Base-by-base conservation (phyloP, 192 early-diverging fungal genomes). In the Podila epicladia region DNA sequence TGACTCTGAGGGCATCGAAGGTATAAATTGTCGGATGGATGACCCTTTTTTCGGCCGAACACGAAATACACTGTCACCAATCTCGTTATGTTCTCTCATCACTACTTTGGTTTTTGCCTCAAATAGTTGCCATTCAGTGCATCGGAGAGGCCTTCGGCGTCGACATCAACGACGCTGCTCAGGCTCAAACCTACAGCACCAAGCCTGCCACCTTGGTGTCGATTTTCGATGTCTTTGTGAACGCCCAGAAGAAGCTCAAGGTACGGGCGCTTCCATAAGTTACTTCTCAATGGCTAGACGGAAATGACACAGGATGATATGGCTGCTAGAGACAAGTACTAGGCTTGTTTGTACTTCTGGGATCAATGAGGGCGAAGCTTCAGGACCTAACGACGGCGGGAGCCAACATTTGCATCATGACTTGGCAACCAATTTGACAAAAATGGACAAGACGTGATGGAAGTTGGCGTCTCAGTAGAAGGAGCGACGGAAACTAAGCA, bases 121-220 rank as follows among this genome's bases (percentile, higher is more conserved):
- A n/a, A 53, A 28, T 82, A 91, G 92, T 95, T 33, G 96, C 95
- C 74, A 94, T 96, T 82, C 95, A 97, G 77, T 97, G 96, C 87
- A 96, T 99, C 58, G 89, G 92, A 58, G 97, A 98, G 68, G 94
- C 96, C 24, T 99, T 99, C 85, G 95, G 91, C 31, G 90, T 99
- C 55, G 91, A 97, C 71, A 53, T 88, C 37, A 84, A 86, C 35
- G 95, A 98, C 82, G 83, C 85, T 20, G 85, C 77, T 8, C 92
- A 94, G 68, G 77, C 87, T 61, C 76, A 84, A 49, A 69, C 85
- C 50, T 94, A 94, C 65, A 91, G 90, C 65, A 97, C 97, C 73
- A 96, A 97, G 84, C 95, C 97, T 35, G 88, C 91, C 49, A 92
- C 85, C 38, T 89, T 99, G 15, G 85, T 87, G 61, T 89, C 89